phyloP scores from a whole-genome alignment of 108 stramenopile genomes.

The Fragilariopsis cylindrus region DNA sequence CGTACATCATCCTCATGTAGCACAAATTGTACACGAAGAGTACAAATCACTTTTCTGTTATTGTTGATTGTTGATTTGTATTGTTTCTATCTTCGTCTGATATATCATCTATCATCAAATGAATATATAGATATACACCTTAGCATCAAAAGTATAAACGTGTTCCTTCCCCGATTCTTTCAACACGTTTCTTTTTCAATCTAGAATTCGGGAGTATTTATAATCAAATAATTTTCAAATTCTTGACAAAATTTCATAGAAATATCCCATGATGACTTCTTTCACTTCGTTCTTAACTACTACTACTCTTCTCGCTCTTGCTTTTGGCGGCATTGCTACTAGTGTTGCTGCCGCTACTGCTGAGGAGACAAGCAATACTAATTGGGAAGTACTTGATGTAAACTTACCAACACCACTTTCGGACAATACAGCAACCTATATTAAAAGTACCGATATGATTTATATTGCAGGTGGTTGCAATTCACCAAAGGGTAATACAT shows the following conservation, averaged over 20 bases:
- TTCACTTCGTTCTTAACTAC: not conserved
- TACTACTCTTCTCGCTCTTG: not conserved
- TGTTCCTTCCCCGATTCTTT: conserved; percentile 20
- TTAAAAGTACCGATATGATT: not conserved
- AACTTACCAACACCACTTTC: not conserved
- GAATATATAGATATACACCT: too few relatives aligned
- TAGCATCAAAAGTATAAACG: not conserved
- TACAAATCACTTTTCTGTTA: too few relatives aligned
- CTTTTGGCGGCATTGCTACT: not conserved
- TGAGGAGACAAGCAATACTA: not conserved
- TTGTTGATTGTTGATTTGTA: too few relatives aligned
- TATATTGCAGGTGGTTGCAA: conserved; percentile 13
- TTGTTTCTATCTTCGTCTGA: too few relatives aligned
- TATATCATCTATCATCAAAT: too few relatives aligned
- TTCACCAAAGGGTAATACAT: conserved; percentile 39
- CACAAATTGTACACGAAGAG: too few relatives aligned
- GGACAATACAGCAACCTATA: not conserved
- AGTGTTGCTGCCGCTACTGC: not conserved
- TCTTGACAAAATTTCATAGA: not conserved
- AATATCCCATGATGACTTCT: not conserved
- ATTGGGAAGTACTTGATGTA: not conserved
- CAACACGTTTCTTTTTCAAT: not conserved
- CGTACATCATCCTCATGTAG: too few relatives aligned
- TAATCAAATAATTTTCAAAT: not conserved
- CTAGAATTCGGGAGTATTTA: conserved; percentile 5